Evolutionary conservation across 148 eudicot genomes (phyloP), one percentile per base, ranked within the genome.

Genomic region (Pouteria glomerata): DNA sequence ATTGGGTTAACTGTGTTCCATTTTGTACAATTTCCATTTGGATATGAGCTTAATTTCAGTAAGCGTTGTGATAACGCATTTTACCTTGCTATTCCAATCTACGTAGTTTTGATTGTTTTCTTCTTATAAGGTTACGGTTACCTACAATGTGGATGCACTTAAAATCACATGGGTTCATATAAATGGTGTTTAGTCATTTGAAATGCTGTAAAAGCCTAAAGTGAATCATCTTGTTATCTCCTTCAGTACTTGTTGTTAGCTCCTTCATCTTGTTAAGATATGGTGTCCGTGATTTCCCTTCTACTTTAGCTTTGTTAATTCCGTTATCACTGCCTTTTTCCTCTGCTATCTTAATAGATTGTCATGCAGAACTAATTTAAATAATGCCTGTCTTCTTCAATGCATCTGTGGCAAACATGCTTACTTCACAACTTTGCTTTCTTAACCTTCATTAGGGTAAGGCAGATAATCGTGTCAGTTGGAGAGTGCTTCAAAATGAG

Each of bases 401-500:
- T 64, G 62, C 59, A 56, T 67, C 19, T 55, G 19, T 73, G 23
- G 37, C 58, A 48, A 13, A 35, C 12, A 45, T 57, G 30, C 31
- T 44, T 21, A 27, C 33, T 67, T 59, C 24, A 31, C 34, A 58
- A 44, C 33, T 24, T 57, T 27, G 41, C 56, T n/a, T n/a, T n/a
- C n/a, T 44, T 45, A 6, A 35, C 56, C 15, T 24, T 59, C 58
- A 12, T 58, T 63, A 95, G 98, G 93, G 90, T 52, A 95, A 91
- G 86, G 85, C 89, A 64, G 96, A 95, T 83, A 93, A 89, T 79
- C 99, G 88, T 68, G 83, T 78, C 35, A 85, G 87, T 75, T 92
- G 97, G 97, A 88, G 84, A 80, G 81, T 90, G 74, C 84, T 76
- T 77, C 96, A 85, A 52, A 86, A 83, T 68, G 99, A 95, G 82